These are phyloP conservation scores for Copromyces sp. DNA, from an alignment of 495 filamentous ascomycete species.

Conservation along the genomic window DNA sequence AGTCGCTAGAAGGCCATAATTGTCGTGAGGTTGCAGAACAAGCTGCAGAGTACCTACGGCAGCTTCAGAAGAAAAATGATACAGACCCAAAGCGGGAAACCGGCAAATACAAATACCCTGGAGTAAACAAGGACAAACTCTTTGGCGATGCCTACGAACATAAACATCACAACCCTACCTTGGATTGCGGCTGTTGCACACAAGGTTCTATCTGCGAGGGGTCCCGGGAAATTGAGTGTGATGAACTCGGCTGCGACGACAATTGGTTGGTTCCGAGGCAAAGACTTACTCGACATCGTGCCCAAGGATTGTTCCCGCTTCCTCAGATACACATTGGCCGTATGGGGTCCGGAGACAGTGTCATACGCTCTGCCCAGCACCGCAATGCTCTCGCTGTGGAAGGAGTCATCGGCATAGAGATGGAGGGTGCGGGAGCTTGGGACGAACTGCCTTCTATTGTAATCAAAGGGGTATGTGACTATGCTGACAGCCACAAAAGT, in stretches of 20 bases:
- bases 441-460: conserved; percentile 26
- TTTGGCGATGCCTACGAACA: too few relatives aligned
- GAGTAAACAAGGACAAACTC: too few relatives aligned
- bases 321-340: conserved; percentile 12
- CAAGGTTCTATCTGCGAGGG: not conserved
- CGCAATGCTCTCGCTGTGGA: conserved; percentile 12
- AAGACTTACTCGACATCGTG: too few relatives aligned
- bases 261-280: conserved; percentile 5
- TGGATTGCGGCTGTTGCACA: not conserved
- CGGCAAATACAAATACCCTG: too few relatives aligned
- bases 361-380: conserved; percentile 19
- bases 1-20: too few relatives aligned
- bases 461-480: conserved; percentile 34
- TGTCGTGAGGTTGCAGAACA: too few relatives aligned
- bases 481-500: conserved; percentile 35
- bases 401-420: conserved; percentile 30
- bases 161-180: too few relatives aligned
- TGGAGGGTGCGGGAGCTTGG: conserved; percentile 34
- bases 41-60: too few relatives aligned
- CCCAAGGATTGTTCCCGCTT: not conserved
- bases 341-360: conserved; percentile 19
- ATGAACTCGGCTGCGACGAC: conserved; percentile 8
- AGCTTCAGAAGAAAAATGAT: too few relatives aligned
- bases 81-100: too few relatives aligned
- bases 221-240: conserved; percentile 2